Evolutionary conservation across 306 rosid species (phyloP).

Genomic region (Fragaria nilgerrensis): DNA sequence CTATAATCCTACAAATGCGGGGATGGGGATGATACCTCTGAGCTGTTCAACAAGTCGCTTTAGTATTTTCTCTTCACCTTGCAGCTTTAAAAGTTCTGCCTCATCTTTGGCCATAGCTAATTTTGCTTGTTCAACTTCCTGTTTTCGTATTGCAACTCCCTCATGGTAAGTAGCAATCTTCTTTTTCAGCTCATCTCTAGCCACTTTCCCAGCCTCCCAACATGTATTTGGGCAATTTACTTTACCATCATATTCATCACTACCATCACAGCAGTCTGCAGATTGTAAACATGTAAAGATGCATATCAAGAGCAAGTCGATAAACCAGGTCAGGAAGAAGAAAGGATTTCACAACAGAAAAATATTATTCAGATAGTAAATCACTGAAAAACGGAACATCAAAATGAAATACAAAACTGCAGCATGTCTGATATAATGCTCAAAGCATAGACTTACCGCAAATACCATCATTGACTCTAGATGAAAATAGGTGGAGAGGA

Average conservation of each 20-base stretch:
- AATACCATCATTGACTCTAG: conserved; percentile 92
- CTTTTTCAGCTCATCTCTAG: conserved; percentile 66
- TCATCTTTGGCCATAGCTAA: conserved; percentile 56
- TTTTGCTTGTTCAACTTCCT: conserved; percentile 68
- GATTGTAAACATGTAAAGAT: conserved; percentile 19
- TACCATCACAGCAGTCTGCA: conserved; percentile 97
- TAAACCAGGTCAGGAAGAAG: neutral
- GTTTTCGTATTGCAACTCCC: conserved; percentile 62
- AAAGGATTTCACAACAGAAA: conserved; percentile 16
- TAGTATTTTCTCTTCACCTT: conserved; percentile 69
- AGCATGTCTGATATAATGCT: neutral
- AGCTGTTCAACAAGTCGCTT: conserved; percentile 78
- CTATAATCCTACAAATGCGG: neutral
- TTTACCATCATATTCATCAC: conserved; percentile 78
- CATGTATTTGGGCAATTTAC: conserved; percentile 83
- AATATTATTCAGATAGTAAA: neutral
- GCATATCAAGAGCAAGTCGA: neutral
- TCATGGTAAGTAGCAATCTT: conserved; percentile 78
- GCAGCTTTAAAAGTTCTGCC: conserved; percentile 65
- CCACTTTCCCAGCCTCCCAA: conserved; percentile 97
- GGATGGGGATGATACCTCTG: conserved; percentile 43
- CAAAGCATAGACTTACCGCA: conserved; percentile 59
- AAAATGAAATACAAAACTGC: neutral
- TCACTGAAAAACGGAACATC: neutral
- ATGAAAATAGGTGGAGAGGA: conserved; percentile 59